Evolutionary conservation across 75 land plant species (phyloP), one percentile per base, ranked within the genome.

Genomic region (Pseudotsuga menziesii): DNA sequence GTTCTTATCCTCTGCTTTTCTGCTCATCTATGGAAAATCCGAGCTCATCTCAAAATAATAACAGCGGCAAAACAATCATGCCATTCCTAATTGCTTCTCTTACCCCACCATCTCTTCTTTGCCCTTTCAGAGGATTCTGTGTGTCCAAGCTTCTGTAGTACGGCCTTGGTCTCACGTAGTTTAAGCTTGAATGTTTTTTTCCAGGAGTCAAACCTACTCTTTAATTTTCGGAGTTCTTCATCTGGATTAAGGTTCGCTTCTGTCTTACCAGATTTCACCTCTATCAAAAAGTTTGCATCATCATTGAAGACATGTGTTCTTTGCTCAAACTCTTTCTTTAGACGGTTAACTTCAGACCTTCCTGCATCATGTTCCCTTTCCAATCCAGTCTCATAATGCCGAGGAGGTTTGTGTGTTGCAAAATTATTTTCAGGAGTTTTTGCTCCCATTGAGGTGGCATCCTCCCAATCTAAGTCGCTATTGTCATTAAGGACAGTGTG

Each of bases 221-320:
- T 94, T 69, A 97, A 82, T 78, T 93, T 87, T 76, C 82, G 76
- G 27, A 94, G 86, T 80, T 97, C 98, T 32, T 82, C 86, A 27
- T 89, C 93, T 5, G 95, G 93, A 64, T 92, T 86, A 58, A 97
- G 58, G 80, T 82, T 86, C 60, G 98, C 99, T 57, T 94, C 98
- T 8, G 83, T 77, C 78, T 86, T 85, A 26, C 99, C 99, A 1
- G 99, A 92, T 78, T 97, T 97, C 35, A 94, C 98, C 79, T 97
- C 99, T 44, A 90, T 92, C 77, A 97, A 78, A 61, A 97, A 97
- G 82, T 90, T 91, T 20, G 91, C 93, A 79, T 97, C 98, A 66
- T 97, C 99, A 4, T 78, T 89, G 84, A 97, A 94, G 4, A 92
- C 92, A 61, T 92, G 95, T 35, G 85, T 86, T 63, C 98, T 77